Evolutionary conservation across 2,329 filamentous ascomycete species (phyloP).

Genomic region (Basipetospora chlamydospora): DNA sequence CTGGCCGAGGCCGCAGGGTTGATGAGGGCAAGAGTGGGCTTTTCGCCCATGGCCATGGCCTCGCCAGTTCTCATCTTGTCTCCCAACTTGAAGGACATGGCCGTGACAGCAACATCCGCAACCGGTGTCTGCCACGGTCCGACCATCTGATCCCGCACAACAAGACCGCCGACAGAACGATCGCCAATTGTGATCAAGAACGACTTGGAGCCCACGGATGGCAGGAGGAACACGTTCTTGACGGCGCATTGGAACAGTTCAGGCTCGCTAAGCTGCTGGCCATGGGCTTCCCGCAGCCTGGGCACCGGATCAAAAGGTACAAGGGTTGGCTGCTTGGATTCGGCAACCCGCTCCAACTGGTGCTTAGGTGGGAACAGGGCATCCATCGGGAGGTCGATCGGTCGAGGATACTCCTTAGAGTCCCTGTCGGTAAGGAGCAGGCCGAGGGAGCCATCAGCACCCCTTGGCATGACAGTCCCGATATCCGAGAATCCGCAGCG

Average conservation of each 20-base stretch:
- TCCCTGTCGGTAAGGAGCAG: slow-evolving; percentile 74
- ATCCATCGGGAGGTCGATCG: slow-evolving; percentile 81
- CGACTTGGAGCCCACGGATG: slow-evolving; percentile 88
- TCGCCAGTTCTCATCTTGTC: slow-evolving; percentile 66
- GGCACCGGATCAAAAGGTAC: slow-evolving; percentile 54
- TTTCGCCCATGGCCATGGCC: slow-evolving; percentile 97
- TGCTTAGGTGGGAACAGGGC: slow-evolving; percentile 78
- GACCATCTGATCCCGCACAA: slow-evolving; percentile 85
- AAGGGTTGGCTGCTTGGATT: slow-evolving; percentile 52
- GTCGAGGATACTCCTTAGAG: slow-evolving; percentile 54
- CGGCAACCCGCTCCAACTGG: slow-evolving; percentile 63
- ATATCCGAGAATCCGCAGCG: slow-evolving; percentile 88
- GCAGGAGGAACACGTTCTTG: slow-evolving; percentile 67
- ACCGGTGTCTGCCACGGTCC: slow-evolving; percentile 93
- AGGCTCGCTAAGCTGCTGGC: slow-evolving; percentile 33
- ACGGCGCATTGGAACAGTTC: slow-evolving; percentile 51
- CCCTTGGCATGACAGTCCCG: slow-evolving; percentile 53
- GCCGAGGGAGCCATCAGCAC: slow-evolving; percentile 49
- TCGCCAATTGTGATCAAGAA: slow-evolving; percentile 97
- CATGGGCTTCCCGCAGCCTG: slow-evolving; percentile 51
- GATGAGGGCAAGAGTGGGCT: slow-evolving; percentile 76
- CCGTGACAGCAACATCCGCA: slow-evolving; percentile 84
- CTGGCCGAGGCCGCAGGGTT: slow-evolving; percentile 79
- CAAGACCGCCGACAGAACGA: slow-evolving; percentile 78
- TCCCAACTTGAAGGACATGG: slow-evolving; percentile 56